Conservation (phyloP, 805 yeast species). For the Spathaspora girioi region DNA sequence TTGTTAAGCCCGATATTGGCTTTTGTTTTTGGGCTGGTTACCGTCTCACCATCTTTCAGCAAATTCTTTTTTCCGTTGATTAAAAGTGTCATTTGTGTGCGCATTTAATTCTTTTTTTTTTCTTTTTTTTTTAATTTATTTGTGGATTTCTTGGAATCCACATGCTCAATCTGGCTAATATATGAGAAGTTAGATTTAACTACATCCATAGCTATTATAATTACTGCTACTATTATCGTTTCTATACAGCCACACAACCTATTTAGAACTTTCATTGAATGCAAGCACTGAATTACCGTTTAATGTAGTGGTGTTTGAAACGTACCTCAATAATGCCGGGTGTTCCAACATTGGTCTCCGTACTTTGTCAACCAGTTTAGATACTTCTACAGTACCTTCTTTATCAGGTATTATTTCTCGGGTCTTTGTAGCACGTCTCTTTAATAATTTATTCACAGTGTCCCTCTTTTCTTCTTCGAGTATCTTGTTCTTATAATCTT, state of each 20-base stretch:
- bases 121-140: not conserved
- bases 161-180: not conserved
- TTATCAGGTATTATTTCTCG: conserved; percentile 32
- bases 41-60: not conserved
- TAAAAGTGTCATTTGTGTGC: not conserved
- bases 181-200: not conserved
- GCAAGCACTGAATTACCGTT: conserved; percentile 14
- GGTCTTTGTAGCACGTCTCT: conserved; percentile 76
- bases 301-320: conserved; percentile 10
- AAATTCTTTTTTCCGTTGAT: not conserved
- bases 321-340: conserved; percentile 43
- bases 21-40: not conserved
- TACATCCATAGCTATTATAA: not conserved
- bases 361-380: conserved; percentile 21
- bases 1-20: not conserved
- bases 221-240: not conserved
- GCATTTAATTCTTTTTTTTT: not conserved
- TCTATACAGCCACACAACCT: not conserved
- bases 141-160: not conserved
- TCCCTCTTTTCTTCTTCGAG: conserved; percentile 92
- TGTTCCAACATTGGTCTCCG: conserved; percentile 44
- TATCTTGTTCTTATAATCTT: conserved; percentile 75
- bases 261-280: conserved; percentile 1
- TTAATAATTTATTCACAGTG: conserved; percentile 79
- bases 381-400: conserved; percentile 21